phyloP scores from a whole-genome alignment of 176 grass and related monocot genomes.

The Ensete glaucum region DNA sequence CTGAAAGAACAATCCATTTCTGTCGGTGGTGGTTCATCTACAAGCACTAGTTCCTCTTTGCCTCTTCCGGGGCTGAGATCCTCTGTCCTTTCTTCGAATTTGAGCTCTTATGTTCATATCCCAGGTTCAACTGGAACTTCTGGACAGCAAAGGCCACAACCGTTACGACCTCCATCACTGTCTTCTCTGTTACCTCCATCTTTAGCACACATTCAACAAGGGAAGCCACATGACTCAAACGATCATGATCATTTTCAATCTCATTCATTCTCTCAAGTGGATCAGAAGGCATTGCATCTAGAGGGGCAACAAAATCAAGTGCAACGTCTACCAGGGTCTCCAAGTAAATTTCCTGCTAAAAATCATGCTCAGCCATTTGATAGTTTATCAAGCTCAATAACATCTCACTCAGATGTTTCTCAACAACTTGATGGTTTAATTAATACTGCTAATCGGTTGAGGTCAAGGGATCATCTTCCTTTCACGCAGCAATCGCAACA shows the following conservation, averaged over 20 bases:
- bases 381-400: constrained; percentile 9
- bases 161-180: constrained; percentile 45
- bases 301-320: not conserved
- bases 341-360: constrained; percentile 21
- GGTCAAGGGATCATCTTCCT: constrained; percentile 24
- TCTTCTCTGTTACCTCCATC: constrained; percentile 35
- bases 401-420: constrained; percentile 10
- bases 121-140: constrained; percentile 29
- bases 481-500: constrained; percentile 24
- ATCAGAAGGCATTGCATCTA: constrained; percentile 23
- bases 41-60: constrained; percentile 38
- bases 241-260: constrained; percentile 44
- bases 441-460: constrained; percentile 19
- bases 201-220: constrained; percentile 23
- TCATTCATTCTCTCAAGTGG: constrained; percentile 26
- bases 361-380: constrained; percentile 25
- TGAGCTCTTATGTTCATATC: constrained; percentile 21
- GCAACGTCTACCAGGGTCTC: not conserved
- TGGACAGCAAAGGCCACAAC: constrained; percentile 50
- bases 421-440: constrained; percentile 29
- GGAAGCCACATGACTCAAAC: constrained; percentile 33
- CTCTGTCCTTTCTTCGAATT: constrained; percentile 35
- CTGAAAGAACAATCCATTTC: constrained; percentile 24
- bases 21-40: constrained; percentile 23
- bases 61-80: constrained; percentile 29